A percentile compares a stretch with the other conserved stretches of the same genome.
Conservation (phyloP, 73 alveolate genomes). For the Tetrahymena malaccensis region DNA sequence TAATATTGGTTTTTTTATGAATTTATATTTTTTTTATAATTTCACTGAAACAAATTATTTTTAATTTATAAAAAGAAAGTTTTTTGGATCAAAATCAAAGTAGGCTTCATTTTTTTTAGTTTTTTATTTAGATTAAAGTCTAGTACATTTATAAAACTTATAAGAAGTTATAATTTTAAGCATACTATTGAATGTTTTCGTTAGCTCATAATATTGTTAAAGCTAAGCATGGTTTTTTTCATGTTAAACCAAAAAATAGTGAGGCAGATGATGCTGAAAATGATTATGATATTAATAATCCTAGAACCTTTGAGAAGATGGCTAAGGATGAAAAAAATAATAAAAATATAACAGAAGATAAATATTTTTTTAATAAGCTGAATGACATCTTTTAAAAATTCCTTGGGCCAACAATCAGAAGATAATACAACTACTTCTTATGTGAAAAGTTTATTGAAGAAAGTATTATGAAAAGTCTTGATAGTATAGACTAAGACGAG, state of each 20-base stretch:
- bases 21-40: no score
- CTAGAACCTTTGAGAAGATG: background rate
- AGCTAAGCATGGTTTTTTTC: background rate
- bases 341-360: background rate
- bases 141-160: no score
- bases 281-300: background rate
- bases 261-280: background rate
- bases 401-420: background rate
- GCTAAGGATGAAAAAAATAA: background rate
- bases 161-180: no score
- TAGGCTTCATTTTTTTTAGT: background rate
- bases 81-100: no score
- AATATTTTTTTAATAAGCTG: background rate
- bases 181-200: background rate
- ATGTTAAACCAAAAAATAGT: background rate
- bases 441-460: background rate
- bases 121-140: no score
- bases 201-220: background rate
- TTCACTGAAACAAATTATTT: background rate
- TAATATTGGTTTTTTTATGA: no score
- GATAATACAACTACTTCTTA: background rate
- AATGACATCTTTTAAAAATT: background rate
- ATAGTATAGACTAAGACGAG: background rate
- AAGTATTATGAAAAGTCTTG: background rate
- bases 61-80: background rate